Evolutionary conservation across 176 grass and related monocot species (phyloP).

Genomic region (Metroxylon sagu): DNA sequence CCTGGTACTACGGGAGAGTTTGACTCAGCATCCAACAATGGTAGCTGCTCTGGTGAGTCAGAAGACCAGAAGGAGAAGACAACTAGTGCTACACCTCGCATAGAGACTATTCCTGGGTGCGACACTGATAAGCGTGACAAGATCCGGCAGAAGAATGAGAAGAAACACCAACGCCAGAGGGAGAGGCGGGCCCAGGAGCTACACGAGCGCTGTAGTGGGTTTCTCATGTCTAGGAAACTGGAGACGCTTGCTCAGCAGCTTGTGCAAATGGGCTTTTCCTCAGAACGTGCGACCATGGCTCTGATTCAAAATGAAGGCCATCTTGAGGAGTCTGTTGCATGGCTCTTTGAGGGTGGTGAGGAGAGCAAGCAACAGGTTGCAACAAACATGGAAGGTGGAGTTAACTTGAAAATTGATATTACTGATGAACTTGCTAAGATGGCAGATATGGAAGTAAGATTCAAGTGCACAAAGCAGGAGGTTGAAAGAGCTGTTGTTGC

Average conservation of each 20-base stretch:
- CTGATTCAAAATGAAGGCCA: slow-evolving; percentile 92
- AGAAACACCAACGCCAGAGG: slow-evolving; percentile 92
- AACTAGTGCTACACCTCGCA: slow-evolving; percentile 23
- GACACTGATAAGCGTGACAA: slow-evolving; percentile 93
- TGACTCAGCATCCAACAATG: slow-evolving; percentile 80
- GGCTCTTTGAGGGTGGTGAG: slow-evolving; percentile 82
- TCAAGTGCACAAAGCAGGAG: slow-evolving; percentile 85
- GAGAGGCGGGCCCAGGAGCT: slow-evolving; percentile 87
- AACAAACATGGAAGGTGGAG: slow-evolving; percentile 43
- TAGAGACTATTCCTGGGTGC: slow-evolving; percentile 63
- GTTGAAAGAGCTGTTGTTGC: slow-evolving; percentile 94
- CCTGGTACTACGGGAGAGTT: slow-evolving; percentile 60
- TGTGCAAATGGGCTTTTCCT: slow-evolving; percentile 88
- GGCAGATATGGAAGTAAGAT: slow-evolving; percentile 58
- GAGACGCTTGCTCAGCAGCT: slow-evolving; percentile 75
- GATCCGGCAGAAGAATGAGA: slow-evolving; percentile 98
- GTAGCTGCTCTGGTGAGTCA: slow-evolving; percentile 79
- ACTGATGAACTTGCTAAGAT: slow-evolving; percentile 71
- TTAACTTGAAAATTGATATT: slow-evolving; percentile 91
- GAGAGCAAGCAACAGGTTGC: slow-evolving; percentile 67
- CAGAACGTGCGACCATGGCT: slow-evolving; percentile 91
- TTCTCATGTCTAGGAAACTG: slow-evolving; percentile 88
- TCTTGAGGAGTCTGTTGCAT: slow-evolving; percentile 81
- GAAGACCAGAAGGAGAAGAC: slow-evolving; percentile 73
- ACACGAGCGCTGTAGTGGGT: slow-evolving; percentile 88